Evolutionary conservation across 208 protist genomes (phyloP).

Genomic region (Wallacemonas rigidus): DNA sequence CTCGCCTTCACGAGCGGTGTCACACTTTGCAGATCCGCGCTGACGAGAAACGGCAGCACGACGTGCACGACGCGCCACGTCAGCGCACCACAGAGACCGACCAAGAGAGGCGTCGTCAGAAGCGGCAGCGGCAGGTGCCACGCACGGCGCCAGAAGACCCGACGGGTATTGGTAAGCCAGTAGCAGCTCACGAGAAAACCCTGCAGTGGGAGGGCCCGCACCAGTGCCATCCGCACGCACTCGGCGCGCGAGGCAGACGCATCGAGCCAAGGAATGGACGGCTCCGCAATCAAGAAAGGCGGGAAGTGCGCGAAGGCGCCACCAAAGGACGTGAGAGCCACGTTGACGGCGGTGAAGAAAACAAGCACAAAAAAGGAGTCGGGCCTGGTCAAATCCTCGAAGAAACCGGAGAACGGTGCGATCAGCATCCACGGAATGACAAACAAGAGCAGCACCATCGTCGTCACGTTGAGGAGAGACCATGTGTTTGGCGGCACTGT

Average conservation of each 20-base stretch:
- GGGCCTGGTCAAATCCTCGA: slow-evolving; percentile 38
- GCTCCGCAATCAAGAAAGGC: slow-evolving; percentile 58
- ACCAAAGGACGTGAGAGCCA: slow-evolving; percentile 49
- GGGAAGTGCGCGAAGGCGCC: slow-evolving; percentile 50
- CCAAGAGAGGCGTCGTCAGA: slow-evolving; percentile 56
- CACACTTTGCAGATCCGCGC: slow-evolving; percentile 4
- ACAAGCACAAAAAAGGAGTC: slow-evolving; percentile 30
- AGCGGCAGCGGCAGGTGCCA: slow-evolving; percentile 76
- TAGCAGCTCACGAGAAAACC: slow-evolving; percentile 62
- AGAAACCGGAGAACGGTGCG: slow-evolving; percentile 68
- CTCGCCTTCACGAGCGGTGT: slow-evolving; percentile 4
- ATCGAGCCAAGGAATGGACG: slow-evolving; percentile 35
- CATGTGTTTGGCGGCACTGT: background rate
- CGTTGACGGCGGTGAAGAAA: slow-evolving; percentile 52
- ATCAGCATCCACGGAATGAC: slow-evolving; percentile 59
- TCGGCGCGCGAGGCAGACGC: slow-evolving; percentile 5
- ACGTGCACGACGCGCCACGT: slow-evolving; percentile 42
- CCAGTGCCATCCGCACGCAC: slow-evolving; percentile 3
- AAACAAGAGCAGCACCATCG: slow-evolving; percentile 47
- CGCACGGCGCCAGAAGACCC: slow-evolving; percentile 44
- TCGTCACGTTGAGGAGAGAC: slow-evolving; percentile 11
- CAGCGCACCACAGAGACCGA: slow-evolving; percentile 43
- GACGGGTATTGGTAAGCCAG: slow-evolving; percentile 44
- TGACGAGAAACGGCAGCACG: slow-evolving; percentile 31
- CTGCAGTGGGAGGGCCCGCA: slow-evolving; percentile 47